Evolutionary conservation across 176 grass and related monocot genomes (phyloP).

Genomic region (Saccharum spontaneum): DNA sequence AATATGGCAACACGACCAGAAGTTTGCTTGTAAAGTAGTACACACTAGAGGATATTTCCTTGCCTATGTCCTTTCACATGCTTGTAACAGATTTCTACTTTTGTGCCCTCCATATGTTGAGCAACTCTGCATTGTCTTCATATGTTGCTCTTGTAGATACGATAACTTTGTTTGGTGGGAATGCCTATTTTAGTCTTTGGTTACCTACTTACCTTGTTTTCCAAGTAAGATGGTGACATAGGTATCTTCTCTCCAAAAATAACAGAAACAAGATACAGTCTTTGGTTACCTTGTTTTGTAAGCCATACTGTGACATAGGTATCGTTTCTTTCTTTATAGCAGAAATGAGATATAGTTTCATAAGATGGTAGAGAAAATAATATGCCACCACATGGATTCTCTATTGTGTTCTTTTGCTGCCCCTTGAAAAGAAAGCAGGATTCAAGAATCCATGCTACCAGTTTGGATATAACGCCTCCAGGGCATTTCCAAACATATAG

Average conservation of each 20-base stretch:
- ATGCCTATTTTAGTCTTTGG: not conserved
- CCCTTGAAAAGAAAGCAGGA: not conserved
- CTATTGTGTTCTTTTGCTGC: not conserved
- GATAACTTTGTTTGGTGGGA: not conserved
- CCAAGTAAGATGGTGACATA: not conserved
- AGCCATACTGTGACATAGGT: not conserved
- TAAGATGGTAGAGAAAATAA: not conserved
- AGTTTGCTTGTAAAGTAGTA: not conserved
- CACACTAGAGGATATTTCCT: not conserved
- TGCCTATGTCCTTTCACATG: not conserved
- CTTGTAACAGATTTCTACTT: not conserved
- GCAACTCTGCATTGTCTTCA: not conserved
- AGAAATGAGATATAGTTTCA: not conserved
- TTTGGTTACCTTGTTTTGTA: not conserved
- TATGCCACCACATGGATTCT: not conserved
- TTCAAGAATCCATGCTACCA: not conserved
- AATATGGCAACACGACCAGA: not conserved
- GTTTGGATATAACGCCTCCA: not conserved
- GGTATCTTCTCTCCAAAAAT: not conserved
- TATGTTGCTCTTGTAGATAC: not conserved
- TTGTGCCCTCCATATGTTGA: not conserved
- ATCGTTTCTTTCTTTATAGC: not conserved
- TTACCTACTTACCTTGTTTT: not conserved
- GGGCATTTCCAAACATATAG: not conserved
- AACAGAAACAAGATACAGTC: not conserved